These are phyloP conservation scores for Trametopsis cervina DNA, from an alignment of 768 basidiomycete species.

Conservation along the genomic window DNA sequence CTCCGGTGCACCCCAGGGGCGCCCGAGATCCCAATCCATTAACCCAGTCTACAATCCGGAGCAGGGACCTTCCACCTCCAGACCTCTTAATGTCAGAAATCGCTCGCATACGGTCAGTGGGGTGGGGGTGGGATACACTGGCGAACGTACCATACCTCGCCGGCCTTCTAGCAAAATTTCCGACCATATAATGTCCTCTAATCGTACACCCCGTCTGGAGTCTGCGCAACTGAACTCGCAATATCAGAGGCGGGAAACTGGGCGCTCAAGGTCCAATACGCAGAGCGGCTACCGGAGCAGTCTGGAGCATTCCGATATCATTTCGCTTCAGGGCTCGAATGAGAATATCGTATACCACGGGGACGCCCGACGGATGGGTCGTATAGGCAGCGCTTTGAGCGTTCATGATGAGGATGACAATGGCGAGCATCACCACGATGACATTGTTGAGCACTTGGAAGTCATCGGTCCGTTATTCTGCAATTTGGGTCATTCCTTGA, in stretches of 20 bases:
- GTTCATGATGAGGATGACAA: slow-evolving; percentile 18
- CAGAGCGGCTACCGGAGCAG: background rate
- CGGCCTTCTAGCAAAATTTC: slow-evolving; percentile 19
- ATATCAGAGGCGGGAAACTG: background rate
- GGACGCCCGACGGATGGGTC: slow-evolving; percentile 28
- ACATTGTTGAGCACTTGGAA: slow-evolving; percentile 80
- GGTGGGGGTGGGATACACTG: background rate
- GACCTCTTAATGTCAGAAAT: background rate
- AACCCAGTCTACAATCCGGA: background rate
- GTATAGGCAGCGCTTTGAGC: slow-evolving; percentile 40
- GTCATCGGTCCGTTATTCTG: slow-evolving; percentile 48
- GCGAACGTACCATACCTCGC: background rate
- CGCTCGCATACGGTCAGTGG: slow-evolving; percentile 8
- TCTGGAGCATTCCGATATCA: slow-evolving; percentile 15
- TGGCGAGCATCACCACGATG: slow-evolving; percentile 56
- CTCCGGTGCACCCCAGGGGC: background rate
- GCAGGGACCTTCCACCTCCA: background rate
- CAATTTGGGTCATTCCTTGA: background rate
- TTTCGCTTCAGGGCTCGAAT: slow-evolving; percentile 34
- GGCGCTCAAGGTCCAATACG: background rate
- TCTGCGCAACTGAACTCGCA: background rate
- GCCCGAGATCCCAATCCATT: background rate
- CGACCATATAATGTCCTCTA: slow-evolving; percentile 16
- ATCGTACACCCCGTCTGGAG: background rate
- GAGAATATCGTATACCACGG: slow-evolving; percentile 31